A percentile compares a stretch with the other conserved stretches of the same genome.
These are phyloP conservation scores for Phycomyces blakesleeanus DNA, from an alignment of 192 early-diverging fungal species.

Conservation along the genomic window DNA sequence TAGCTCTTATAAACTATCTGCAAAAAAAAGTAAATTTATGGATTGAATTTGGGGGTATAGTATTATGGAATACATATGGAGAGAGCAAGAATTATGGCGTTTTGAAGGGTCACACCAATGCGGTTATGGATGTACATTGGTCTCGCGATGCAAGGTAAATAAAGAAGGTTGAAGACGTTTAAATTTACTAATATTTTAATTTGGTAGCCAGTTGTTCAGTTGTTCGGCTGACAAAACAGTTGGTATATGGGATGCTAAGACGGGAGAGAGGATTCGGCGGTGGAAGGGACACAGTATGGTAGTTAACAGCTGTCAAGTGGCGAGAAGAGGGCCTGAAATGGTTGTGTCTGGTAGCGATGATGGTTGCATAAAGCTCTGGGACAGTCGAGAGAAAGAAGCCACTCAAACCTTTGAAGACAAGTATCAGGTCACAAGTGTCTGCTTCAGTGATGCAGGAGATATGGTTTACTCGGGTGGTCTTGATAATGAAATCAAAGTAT, in stretches of 20 bases:
- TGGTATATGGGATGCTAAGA: constrained; percentile 78
- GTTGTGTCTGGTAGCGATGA: constrained; percentile 87
- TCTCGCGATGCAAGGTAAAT: constrained; percentile 69
- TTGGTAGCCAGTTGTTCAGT: constrained; percentile 67
- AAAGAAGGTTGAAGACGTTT: background rate
- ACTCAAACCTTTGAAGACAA: constrained; percentile 54
- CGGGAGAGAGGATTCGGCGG: constrained; percentile 78
- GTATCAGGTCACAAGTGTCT: constrained; percentile 74
- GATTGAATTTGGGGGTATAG: constrained; percentile 32
- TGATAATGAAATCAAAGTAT: constrained; percentile 85
- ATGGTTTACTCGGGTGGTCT: constrained; percentile 83
- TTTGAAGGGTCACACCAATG: constrained; percentile 81
- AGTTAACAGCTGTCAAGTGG: constrained; percentile 78
- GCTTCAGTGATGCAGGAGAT: constrained; percentile 71
- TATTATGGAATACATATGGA: constrained; percentile 92
- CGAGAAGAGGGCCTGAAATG: constrained; percentile 68
- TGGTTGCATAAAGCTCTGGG: constrained; percentile 72
- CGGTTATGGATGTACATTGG: constrained; percentile 90
- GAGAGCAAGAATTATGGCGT: constrained; percentile 87
- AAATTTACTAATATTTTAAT: background rate
- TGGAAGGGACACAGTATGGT: constrained; percentile 76
- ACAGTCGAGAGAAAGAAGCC: constrained; percentile 61
- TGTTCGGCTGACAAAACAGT: constrained; percentile 80
- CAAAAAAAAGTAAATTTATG: background rate
- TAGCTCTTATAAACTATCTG: background rate